Evolutionary conservation across 495 filamentous ascomycete species (phyloP), one percentile per base, ranked within the genome.

Genomic region (Trichoderma gamsii): DNA sequence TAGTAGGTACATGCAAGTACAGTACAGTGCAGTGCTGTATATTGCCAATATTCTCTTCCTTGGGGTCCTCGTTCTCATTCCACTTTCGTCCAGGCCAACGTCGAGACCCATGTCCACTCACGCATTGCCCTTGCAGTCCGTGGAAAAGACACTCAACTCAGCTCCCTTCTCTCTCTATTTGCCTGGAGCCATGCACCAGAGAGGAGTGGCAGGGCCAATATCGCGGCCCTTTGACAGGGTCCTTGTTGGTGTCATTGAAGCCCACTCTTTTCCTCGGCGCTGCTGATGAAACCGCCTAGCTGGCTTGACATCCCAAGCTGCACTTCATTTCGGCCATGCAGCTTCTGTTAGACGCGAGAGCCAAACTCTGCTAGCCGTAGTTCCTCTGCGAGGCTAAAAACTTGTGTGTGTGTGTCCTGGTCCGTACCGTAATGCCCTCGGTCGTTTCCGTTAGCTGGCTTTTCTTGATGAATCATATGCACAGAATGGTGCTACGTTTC

Each of bases 331-430:
- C 49, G 49, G 49, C 18, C 49, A 52, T 52, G 49, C 49, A n/a
- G 46, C n/a, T 16, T 68, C 49, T 43, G 23, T 66, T 52, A 59
- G 16, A 52, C 49, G 49, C 18, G 21, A 23, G 49, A 25, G 49
- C 49, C 56, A 61, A 61, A 32, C 56, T 61, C 25, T 61, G 23
- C 32, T 61, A 32, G 21, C 43, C 29, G 52, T 52, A 41, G 9
- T 23, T 41, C 64, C 41, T 25, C 8, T 29, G 38, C 32, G 8
- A 59, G 44, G n/a, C 49, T 59, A 61, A 18, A 59, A 29, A 3
- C 52, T 64, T n/a, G 68, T 46, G n/a, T n/a, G 41, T 70, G 64
- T 69, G 69, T 64, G 56, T 38, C 35, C 35, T 38, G 35, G 35
- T 9, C 35, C 35, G 35, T 38, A 38, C 5, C 35, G 35, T 29